Conservation (phyloP, 2,329 filamentous ascomycete genomes). For the Bimuria novae-zelandiae region DNA sequence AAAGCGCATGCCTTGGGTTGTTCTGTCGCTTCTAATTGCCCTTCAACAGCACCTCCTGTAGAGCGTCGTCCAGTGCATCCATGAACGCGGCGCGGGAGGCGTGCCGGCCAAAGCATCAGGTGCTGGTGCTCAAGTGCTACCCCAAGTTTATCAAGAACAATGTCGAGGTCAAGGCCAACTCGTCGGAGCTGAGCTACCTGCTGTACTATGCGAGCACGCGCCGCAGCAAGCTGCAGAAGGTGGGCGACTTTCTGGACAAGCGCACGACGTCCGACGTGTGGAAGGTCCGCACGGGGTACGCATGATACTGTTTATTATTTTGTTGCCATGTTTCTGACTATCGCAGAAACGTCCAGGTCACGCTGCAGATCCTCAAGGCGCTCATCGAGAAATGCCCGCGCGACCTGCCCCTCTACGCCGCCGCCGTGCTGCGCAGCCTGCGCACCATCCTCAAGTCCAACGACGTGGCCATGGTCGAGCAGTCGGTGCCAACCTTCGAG, state of each 20-base stretch:
- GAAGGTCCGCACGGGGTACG: conserved; percentile 83
- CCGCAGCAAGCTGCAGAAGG: conserved; percentile 93
- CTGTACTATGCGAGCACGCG: conserved; percentile 96
- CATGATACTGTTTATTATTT: no score
- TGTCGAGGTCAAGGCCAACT: conserved; percentile 92
- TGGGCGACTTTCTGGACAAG: conserved; percentile 92
- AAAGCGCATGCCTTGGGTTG: conserved; percentile 13
- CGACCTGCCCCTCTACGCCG: conserved; percentile 86
- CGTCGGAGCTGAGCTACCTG: conserved; percentile 94
- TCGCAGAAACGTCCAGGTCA: conserved; percentile 93
- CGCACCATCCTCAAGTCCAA: conserved; percentile 80
- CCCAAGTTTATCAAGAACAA: conserved; percentile 84
- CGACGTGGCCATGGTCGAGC: conserved; percentile 91
- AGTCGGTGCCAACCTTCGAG: conserved; percentile 83
- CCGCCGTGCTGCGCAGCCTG: conserved; percentile 82
- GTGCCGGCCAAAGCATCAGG: conserved; percentile 91
- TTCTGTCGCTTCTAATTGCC: conserved; percentile 5
- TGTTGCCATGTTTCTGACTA: no score
- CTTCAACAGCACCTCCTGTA: neutral
- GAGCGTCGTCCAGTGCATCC: no score
- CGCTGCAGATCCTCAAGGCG: conserved; percentile 86
- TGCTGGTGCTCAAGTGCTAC: conserved; percentile 94
- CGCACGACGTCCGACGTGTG: conserved; percentile 91
- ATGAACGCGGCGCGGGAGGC: conserved; percentile 65
- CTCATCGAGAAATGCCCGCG: conserved; percentile 92